These are phyloP conservation scores for Dactylellina drechsleri DNA, from an alignment of 2,329 filamentous ascomycete genomes.

Conservation along the genomic window DNA sequence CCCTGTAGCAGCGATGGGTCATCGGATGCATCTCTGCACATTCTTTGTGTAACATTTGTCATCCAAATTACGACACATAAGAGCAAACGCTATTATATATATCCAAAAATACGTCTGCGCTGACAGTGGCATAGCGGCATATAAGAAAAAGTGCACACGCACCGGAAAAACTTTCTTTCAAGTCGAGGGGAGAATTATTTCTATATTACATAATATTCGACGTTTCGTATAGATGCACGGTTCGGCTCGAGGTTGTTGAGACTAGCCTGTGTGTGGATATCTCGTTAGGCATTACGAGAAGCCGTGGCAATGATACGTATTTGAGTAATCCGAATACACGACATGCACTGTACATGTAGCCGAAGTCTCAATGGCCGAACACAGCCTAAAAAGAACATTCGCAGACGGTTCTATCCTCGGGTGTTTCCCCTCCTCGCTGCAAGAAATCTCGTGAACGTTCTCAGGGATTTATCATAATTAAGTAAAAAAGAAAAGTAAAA, in stretches of 20 bases:
- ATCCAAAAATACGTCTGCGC: too few species aligned
- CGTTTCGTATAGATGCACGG: constrained; percentile 18
- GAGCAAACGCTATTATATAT: too few species aligned
- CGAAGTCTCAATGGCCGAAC: neutral
- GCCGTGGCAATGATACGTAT: neutral
- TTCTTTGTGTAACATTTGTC: constrained; percentile 36
- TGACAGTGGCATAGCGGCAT: too few species aligned
- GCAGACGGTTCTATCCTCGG: constrained; percentile 1
- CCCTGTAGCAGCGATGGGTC: neutral
- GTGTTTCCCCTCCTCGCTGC: constrained; percentile 1
- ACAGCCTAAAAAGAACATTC: constrained; percentile 13
- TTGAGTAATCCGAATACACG: constrained; percentile 45
- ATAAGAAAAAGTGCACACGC: too few species aligned
- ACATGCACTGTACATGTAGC: constrained; percentile 6
- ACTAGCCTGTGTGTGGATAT: constrained; percentile 2
- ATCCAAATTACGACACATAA: constrained; percentile 3
- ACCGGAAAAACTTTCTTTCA: too few species aligned
- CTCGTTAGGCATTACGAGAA: constrained; percentile 5
- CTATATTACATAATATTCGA: too few species aligned
- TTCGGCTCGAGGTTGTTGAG: constrained; percentile 13
- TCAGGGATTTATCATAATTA: neutral
- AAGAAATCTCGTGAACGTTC: neutral
- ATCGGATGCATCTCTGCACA: constrained; percentile 8
- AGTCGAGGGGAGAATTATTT: too few species aligned
- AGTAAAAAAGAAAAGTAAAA: neutral